Conservation (phyloP, 78 protist genomes). For the Guillardia theta region DNA sequence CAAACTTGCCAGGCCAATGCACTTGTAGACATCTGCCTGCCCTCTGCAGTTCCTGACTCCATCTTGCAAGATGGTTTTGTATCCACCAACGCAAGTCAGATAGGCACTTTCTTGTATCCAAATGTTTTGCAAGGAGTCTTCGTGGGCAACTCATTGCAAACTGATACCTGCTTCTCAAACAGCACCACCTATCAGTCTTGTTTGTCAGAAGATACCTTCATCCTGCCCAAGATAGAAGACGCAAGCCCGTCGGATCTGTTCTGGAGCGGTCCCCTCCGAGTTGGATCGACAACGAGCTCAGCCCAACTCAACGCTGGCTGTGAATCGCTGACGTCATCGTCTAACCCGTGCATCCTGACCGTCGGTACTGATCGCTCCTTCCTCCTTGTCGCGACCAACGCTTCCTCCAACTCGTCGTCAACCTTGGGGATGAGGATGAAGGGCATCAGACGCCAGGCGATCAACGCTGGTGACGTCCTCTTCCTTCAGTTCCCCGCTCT, state of each 20-base stretch:
- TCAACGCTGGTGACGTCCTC: background rate
- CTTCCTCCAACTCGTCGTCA: background rate
- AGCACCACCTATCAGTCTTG: too few relatives aligned
- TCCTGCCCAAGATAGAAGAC: background rate
- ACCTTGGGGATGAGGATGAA: background rate
- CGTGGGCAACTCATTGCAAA: too few relatives aligned
- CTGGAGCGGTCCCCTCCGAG: background rate
- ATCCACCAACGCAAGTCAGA: background rate
- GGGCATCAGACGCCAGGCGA: background rate
- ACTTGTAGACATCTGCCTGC: too few relatives aligned
- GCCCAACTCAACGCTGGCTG: background rate
- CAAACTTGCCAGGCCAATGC: too few relatives aligned
- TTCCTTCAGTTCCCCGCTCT: background rate
- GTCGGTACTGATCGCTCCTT: background rate
- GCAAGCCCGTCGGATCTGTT: background rate
- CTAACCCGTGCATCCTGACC: background rate
- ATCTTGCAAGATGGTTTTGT: too few relatives aligned
- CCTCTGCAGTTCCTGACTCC: too few relatives aligned
- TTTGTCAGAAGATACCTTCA: background rate
- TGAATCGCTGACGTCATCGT: background rate
- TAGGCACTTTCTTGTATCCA: too few relatives aligned
- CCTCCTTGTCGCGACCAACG: too few relatives aligned
- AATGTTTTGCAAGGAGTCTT: too few relatives aligned
- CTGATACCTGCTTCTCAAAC: too few relatives aligned
- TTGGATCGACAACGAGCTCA: background rate